Percentiles rank a stretch among this genome's conserved stretches.
Evolutionary conservation across 768 basidiomycete genomes (phyloP).

Genomic region (Inosperma sp.): DNA sequence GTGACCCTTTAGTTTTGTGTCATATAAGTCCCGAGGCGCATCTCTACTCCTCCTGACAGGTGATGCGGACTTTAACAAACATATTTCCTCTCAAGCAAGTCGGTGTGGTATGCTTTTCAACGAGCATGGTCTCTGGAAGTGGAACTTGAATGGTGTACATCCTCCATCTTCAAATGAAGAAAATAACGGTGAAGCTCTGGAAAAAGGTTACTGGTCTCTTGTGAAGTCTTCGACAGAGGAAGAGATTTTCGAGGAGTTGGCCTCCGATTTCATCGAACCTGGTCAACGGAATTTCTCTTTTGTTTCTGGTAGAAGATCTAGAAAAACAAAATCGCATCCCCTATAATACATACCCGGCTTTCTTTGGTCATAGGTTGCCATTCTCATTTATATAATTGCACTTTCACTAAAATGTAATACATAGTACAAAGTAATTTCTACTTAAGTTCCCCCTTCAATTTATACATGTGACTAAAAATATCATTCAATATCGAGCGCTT

Average conservation of each 20-base stretch:
- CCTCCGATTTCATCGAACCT: constrained; percentile 29
- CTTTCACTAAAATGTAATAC: too few species aligned
- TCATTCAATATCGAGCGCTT: too few species aligned
- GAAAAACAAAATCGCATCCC: background rate
- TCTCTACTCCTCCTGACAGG: constrained; percentile 55
- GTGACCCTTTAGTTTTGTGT: constrained; percentile 35
- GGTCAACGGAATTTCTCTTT: constrained; percentile 21
- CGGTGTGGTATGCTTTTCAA: constrained; percentile 48
- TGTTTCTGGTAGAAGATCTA: constrained; percentile 10
- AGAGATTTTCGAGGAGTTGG: constrained; percentile 40
- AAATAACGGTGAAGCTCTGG: background rate
- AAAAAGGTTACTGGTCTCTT: constrained; percentile 44
- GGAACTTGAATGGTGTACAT: constrained; percentile 26
- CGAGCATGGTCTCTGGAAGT: constrained; percentile 63
- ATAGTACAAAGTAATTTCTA: too few species aligned
- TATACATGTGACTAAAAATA: too few species aligned
- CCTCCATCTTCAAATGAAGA: background rate
- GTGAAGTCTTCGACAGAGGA: constrained; percentile 42
- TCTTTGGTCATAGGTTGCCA: background rate
- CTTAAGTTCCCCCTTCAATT: background rate
- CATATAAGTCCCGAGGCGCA: constrained; percentile 47
- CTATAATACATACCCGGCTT: background rate
- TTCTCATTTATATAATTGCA: background rate
- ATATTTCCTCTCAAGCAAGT: constrained; percentile 40
- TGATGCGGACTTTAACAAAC: constrained; percentile 43